Evolutionary conservation across 164 flowering plant species (phyloP).

Genomic region (Berberis thunbergii): DNA sequence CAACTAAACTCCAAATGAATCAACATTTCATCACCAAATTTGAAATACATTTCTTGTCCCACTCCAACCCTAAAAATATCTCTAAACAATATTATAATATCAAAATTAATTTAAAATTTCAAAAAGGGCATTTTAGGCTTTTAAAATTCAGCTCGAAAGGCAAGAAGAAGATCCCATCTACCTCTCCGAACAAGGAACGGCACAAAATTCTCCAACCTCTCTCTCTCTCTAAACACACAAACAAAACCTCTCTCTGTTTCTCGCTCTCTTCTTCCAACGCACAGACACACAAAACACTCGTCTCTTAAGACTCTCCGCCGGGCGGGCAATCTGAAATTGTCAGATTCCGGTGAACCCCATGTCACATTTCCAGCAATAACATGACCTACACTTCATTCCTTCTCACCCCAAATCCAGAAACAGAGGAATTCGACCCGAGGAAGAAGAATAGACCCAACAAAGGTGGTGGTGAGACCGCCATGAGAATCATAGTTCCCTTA

Average conservation of each 20-base stretch:
- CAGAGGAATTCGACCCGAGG: conserved; percentile 8
- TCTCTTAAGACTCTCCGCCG: not conserved
- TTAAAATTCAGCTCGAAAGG: not conserved
- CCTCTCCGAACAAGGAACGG: conserved; percentile 4
- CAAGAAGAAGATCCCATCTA: not conserved
- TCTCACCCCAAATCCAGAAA: conserved; percentile 10
- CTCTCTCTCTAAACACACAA: not conserved
- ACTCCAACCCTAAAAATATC: no score
- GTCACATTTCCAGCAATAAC: not conserved
- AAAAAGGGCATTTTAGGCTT: not conserved
- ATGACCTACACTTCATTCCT: conserved; percentile 34
- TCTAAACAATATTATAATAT: no score
- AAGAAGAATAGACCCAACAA: conserved; percentile 8
- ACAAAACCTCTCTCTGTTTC: not conserved
- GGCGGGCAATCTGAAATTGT: conserved; percentile 8
- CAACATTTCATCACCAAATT: no score
- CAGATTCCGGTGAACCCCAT: not conserved
- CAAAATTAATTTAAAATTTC: no score
- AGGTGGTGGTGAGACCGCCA: conserved; percentile 46
- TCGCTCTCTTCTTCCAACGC: not conserved
- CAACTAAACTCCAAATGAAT: no score
- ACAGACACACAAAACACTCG: no score
- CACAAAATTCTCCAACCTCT: not conserved
- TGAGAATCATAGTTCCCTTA: conserved; percentile 89
- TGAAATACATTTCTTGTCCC: no score